Percentiles rank a stretch among this genome's conserved stretches.
These are phyloP conservation scores for Hyaloperonospora arabidopsidis DNA, from an alignment of 352 stramenopile species.

Conservation along the genomic window DNA sequence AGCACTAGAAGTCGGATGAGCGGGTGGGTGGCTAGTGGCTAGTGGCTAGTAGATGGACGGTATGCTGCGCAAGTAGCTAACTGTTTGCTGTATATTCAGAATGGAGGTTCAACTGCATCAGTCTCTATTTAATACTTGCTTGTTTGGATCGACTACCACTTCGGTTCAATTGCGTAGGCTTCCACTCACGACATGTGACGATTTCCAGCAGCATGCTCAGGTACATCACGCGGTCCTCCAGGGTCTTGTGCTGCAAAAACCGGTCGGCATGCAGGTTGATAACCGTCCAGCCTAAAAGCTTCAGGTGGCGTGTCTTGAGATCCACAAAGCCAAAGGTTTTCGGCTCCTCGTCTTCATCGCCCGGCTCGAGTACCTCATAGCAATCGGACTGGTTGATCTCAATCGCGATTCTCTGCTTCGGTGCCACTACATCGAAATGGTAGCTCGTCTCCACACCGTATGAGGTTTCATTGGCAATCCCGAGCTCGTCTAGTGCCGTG, in stretches of 20 bases:
- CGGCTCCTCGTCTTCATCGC: slow-evolving; percentile 30
- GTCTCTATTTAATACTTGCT: slow-evolving; percentile 4
- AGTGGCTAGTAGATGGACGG: no score
- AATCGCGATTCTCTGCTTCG: slow-evolving; percentile 49
- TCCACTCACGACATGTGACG: slow-evolving; percentile 29
- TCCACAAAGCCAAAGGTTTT: slow-evolving; percentile 50
- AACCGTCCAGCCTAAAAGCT: slow-evolving; percentile 58
- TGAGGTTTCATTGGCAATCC: slow-evolving; percentile 29
- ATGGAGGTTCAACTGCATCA: background rate
- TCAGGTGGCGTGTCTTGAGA: slow-evolving; percentile 55
- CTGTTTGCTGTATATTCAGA: slow-evolving; percentile 4
- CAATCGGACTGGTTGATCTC: slow-evolving; percentile 51
- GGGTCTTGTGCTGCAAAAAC: slow-evolving; percentile 42
- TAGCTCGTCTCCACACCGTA: slow-evolving; percentile 39
- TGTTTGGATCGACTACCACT: no score
- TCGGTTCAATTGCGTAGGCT: background rate
- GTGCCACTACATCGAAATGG: slow-evolving; percentile 43
- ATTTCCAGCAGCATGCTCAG: slow-evolving; percentile 68
- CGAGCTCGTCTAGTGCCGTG: slow-evolving; percentile 49
- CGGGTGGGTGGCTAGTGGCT: background rate
- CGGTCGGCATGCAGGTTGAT: slow-evolving; percentile 51
- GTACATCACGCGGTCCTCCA: slow-evolving; percentile 47
- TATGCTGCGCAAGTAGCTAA: no score
- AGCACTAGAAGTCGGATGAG: slow-evolving; percentile 32
- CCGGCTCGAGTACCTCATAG: slow-evolving; percentile 38